Percentiles rank a stretch among this genome's conserved stretches.
Conservation (phyloP, 2,329 filamentous ascomycete genomes). For the Verticillium nonalfalfae region DNA sequence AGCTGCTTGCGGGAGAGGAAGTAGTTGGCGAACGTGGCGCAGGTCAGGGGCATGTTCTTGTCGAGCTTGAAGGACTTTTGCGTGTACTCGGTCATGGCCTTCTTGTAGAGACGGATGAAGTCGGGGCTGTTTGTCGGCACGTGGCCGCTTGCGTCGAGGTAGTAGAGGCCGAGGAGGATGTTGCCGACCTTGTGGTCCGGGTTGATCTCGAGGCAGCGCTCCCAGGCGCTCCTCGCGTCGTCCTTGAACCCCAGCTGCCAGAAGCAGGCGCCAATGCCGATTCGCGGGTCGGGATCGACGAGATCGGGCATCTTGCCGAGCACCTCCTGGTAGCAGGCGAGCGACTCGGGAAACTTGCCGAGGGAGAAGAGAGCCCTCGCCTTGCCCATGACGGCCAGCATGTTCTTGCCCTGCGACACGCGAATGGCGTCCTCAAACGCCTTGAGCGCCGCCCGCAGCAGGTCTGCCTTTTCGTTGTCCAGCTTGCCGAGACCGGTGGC, state of each 20-base stretch:
- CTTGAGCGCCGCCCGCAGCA: constrained; percentile 79
- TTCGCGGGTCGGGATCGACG: constrained; percentile 87
- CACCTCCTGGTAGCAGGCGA: constrained; percentile 81
- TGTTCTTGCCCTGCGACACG: constrained; percentile 77
- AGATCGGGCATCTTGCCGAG: constrained; percentile 80
- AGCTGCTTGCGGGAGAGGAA: constrained; percentile 80
- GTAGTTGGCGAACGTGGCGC: constrained; percentile 83
- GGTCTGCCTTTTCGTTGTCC: constrained; percentile 70
- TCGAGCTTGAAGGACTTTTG: constrained; percentile 92
- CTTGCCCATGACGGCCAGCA: constrained; percentile 88
- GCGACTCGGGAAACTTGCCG: constrained; percentile 76
- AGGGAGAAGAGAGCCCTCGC: constrained; percentile 82
- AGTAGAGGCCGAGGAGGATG: constrained; percentile 83
- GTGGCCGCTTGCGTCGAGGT: constrained; percentile 79
- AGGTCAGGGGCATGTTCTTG: constrained; percentile 84
- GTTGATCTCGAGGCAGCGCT: constrained; percentile 73
- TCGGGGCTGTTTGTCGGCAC: constrained; percentile 77
- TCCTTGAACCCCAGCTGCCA: constrained; percentile 96
- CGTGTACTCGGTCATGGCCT: constrained; percentile 90
- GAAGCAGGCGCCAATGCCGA: constrained; percentile 93
- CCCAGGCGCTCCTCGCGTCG: constrained; percentile 86
- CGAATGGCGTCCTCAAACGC: constrained; percentile 92
- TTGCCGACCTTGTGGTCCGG: constrained; percentile 85
- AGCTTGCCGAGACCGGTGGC: constrained; percentile 58
- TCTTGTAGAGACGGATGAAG: constrained; percentile 81